Base-by-base conservation (phyloP, 2,329 filamentous ascomycete species). In the Aureobasidium zeae region DNA sequence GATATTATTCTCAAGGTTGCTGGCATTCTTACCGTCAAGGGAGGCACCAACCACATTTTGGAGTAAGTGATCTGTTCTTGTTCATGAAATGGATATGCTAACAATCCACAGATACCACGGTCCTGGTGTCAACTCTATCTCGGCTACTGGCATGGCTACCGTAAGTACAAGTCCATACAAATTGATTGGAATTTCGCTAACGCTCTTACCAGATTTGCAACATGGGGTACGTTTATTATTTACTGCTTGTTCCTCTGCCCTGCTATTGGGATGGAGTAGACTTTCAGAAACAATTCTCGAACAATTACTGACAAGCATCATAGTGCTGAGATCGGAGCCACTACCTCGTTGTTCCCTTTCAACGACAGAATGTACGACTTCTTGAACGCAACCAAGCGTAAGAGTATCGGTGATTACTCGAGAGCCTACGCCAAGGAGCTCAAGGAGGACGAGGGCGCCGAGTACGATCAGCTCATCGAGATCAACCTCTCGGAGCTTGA, bases 351-450 rank as follows among this genome's bases (percentile, higher is more conserved):
- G 32, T 98, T 98, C 82, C 87, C 88, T 55, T 98, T 94, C 80
- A 94, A 93, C 72, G 85, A 95, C 66, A 79, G 84, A 62, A 94
- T 94, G 88, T 85, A 94, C 74, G 84, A 95, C 63, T 98, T 96
- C 72, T 79, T 98, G 31, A 72, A 72, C 32, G 86, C 87, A 30
- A 98, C 91, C 56, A 95, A 94, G 77, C 84, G 91, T 60, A 73
- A 77, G 61, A 76, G 82, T 12, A 95, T 98, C 56, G 91, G 86
- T 59, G 86, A 96, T 64, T 95, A 88, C 63, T 77, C 91, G 44
- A 81, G 86, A 54, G 62, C 72, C 26, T 96, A 95, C 64, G 83
- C 86, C 55, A 73, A 85, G 57, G 86, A 94, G 58, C 83, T 98
- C 52, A 78, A 77, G 48, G 81, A 85, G 62, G 91, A 98, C 55